These are phyloP conservation scores for Lactifluus subvellereus DNA, from an alignment of 768 basidiomycete genomes.

Conservation along the genomic window DNA sequence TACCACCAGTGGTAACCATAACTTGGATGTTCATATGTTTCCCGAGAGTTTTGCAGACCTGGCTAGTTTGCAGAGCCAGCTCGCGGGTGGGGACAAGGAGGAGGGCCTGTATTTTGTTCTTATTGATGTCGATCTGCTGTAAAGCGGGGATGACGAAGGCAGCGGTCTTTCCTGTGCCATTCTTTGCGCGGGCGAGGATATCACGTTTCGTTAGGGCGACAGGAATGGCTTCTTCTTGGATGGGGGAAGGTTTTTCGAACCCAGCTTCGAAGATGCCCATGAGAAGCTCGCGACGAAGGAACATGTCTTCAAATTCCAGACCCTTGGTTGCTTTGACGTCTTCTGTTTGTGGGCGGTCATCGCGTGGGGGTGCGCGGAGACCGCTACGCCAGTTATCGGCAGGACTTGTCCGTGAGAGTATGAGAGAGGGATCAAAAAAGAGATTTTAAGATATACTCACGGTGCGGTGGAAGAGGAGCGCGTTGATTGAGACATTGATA, in stretches of 20 bases:
- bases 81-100: slow-evolving; percentile 98
- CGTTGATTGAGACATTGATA: slow-evolving; percentile 24
- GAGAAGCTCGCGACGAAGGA: slow-evolving; percentile 85
- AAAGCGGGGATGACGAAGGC: slow-evolving; percentile 98
- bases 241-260: slow-evolving; percentile 93
- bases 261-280: slow-evolving; percentile 99
- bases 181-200: slow-evolving; percentile 92
- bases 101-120: slow-evolving; percentile 89
- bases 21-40: slow-evolving; percentile 95
- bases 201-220: slow-evolving; percentile 91
- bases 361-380: slow-evolving; percentile 84
- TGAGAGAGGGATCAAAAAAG: background rate
- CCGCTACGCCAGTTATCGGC: slow-evolving; percentile 59
- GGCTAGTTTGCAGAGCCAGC: slow-evolving; percentile 95
- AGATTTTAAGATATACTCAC: slow-evolving; percentile 11
- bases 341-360: slow-evolving; percentile 91
- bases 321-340: slow-evolving; percentile 95
- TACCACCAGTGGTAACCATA: slow-evolving; percentile 99
- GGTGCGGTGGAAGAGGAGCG: slow-evolving; percentile 23
- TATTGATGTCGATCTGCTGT: slow-evolving; percentile 80
- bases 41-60: slow-evolving; percentile 95
- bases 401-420: slow-evolving; percentile 1
- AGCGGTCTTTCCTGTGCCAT: slow-evolving; percentile 96
- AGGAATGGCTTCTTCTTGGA: slow-evolving; percentile 99
- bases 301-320: slow-evolving; percentile 93